These are phyloP conservation scores for Purshia tridentata DNA, from an alignment of 306 rosid genomes.

Conservation along the genomic window DNA sequence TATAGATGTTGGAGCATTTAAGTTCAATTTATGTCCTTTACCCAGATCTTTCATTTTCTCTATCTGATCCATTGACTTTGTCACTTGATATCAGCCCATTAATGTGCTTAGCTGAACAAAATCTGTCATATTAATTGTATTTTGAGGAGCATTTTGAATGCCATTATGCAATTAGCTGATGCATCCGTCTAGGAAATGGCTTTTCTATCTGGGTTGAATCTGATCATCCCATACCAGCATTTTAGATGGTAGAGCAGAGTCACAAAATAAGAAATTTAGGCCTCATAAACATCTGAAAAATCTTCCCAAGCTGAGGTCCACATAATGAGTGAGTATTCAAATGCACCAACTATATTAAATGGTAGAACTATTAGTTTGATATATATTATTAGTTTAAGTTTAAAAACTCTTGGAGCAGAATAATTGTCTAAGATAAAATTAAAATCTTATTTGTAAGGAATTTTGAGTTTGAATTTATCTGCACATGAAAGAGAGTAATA, in stretches of 20 bases:
- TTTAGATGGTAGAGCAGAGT: too few species aligned
- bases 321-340: too few species aligned
- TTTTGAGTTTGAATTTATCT: too few species aligned
- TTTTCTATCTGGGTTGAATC: too few species aligned
- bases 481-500: too few species aligned
- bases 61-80: background rate
- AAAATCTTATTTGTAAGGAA: too few species aligned
- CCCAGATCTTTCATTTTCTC: background rate
- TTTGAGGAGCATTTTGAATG: background rate
- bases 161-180: background rate
- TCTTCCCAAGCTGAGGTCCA: too few species aligned
- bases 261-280: background rate
- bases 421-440: too few species aligned
- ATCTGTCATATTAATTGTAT: background rate
- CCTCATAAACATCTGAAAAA: background rate
- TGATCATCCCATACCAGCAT: background rate
- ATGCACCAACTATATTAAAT: too few species aligned
- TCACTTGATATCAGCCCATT: background rate
- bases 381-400: too few species aligned
- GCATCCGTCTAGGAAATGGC: background rate
- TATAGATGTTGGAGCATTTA: background rate
- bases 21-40: background rate
- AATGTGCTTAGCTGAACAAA: constrained; percentile 11
- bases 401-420: too few species aligned
- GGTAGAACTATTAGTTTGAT: too few species aligned